These are phyloP conservation scores for Coffea humblotiana DNA, from an alignment of 305 asterid species.

Conservation along the genomic window DNA sequence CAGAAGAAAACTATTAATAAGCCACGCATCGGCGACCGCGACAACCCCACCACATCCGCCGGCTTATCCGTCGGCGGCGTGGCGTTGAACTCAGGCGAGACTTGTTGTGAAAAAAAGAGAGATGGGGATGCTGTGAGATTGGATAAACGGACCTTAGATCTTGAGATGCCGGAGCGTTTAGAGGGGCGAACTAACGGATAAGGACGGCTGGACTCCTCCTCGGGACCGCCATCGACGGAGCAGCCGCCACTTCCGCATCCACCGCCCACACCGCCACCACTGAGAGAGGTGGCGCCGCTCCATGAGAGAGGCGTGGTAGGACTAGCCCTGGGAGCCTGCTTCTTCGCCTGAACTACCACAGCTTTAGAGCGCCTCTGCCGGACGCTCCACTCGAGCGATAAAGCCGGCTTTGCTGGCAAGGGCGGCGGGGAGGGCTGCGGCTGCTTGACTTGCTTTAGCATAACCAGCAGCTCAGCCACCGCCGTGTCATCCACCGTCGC, in stretches of 20 bases:
- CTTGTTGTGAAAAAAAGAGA: neutral
- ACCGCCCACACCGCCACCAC: slow-evolving; percentile 42
- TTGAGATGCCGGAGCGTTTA: slow-evolving; percentile 36
- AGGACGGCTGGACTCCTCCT: slow-evolving; percentile 53
- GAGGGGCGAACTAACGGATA: slow-evolving; percentile 9
- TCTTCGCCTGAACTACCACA: slow-evolving; percentile 28
- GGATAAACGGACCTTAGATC: slow-evolving; percentile 72
- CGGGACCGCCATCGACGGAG: slow-evolving; percentile 40
- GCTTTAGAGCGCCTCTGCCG: slow-evolving; percentile 75
- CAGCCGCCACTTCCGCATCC: slow-evolving; percentile 49
- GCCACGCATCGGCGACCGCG: slow-evolving; percentile 18
- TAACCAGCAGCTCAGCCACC: slow-evolving; percentile 67
- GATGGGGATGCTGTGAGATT: neutral
- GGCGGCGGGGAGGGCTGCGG: slow-evolving; percentile 21
- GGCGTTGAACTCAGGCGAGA: slow-evolving; percentile 1
- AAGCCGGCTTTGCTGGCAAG: slow-evolving; percentile 12
- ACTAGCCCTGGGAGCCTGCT: slow-evolving; percentile 51
- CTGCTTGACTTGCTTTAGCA: slow-evolving; percentile 37
- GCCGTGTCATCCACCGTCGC: slow-evolving; percentile 61
- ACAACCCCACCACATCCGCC: slow-evolving; percentile 2
- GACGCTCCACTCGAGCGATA: slow-evolving; percentile 69
- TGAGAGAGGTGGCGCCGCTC: slow-evolving; percentile 68
- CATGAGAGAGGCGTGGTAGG: slow-evolving; percentile 86
- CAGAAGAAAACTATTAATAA: neutral
- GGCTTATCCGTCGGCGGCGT: neutral